Base-by-base conservation (phyloP, 2,329 filamentous ascomycete species). In the Fusarium kyushuense region DNA sequence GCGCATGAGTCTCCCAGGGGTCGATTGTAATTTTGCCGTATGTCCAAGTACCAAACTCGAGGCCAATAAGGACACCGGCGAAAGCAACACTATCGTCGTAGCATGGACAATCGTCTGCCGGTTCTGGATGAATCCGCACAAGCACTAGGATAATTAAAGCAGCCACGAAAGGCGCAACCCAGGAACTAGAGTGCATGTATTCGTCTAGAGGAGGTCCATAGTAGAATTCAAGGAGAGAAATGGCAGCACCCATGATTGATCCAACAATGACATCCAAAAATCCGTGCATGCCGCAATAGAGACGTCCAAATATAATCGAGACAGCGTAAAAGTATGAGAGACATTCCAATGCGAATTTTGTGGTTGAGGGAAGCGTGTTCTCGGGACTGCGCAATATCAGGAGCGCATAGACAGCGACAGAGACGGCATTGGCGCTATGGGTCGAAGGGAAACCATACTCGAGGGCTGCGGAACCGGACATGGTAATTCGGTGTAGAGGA, bases 241-340 rank as follows among this genome's bases (percentile, higher is more conserved):
- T 86, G 52, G 86, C 79, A 13, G 89, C 90, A 32, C 96, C 96
- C 57, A 97, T 84, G 16, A 89, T 73, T 55, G 91, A 93, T 9
- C 96, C 96, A 58, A 96, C 79, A 16, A 96, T 80, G 25, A 98
- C 94, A 78, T 99, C 96, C 42, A 96, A 84, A 80, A 98, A 97
- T 13, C 96, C 96, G 80, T 99, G 96, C 96, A 99, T 99, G 64
- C 96, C 96, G 76, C 96, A 99, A 82, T 99, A 98, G 35, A 99
- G 84, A 21, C 96, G 89, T 8, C 96, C 96, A 65, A 98, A 83
- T 40, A 97, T 87, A 75, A 99, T 98, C 27, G 95, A 97, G 14
- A 88, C 81, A 33, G 92, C 93, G 76, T 98, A 99, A 72, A 93
- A 90, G 78, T 96, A 96, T 40, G 91, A 89, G 8, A 92, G 78